phyloP scores from a whole-genome alignment of 1,284 basidiomycete species.

The Apiotrichum mycotoxinovorans region DNA sequence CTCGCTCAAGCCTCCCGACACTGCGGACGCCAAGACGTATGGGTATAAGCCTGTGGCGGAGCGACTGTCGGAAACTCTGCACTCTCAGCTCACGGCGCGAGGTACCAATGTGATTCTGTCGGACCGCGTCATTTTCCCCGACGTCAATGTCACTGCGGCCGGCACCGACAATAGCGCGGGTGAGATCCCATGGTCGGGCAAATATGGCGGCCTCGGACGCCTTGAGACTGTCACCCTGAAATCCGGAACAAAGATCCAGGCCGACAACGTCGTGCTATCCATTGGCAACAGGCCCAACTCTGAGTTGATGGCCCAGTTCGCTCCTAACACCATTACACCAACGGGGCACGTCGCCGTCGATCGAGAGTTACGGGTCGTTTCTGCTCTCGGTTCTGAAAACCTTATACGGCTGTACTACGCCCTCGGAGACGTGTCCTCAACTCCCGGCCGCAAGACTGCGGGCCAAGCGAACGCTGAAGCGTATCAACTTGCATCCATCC shows the following conservation, averaged over 20 bases:
- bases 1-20: too few relatives aligned
- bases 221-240: conserved; percentile 15
- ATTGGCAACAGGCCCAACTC: conserved; percentile 49
- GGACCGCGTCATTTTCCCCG: conserved; percentile 34
- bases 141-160: conserved; percentile 14
- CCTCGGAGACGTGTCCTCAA: conserved; percentile 36
- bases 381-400: too few relatives aligned
- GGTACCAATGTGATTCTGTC: conserved; percentile 44
- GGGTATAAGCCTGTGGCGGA: conserved; percentile 10
- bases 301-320: conserved; percentile 11
- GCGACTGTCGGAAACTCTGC: conserved; percentile 30
- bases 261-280: conserved; percentile 51
- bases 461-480: conserved; percentile 3
- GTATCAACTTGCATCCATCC: neutral
- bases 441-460: conserved; percentile 12
- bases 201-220: conserved; percentile 16
- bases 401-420: conserved; percentile 27
- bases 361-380: conserved; percentile 31
- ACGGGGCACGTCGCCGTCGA: conserved; percentile 42
- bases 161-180: neutral
- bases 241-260: conserved; percentile 38
- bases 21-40: neutral
- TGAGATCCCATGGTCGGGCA: neutral
- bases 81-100: conserved; percentile 32
- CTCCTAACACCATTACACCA: conserved; percentile 41